These are phyloP conservation scores for Botryotinia convoluta DNA, from an alignment of 2,329 filamentous ascomycete species.

Conservation along the genomic window DNA sequence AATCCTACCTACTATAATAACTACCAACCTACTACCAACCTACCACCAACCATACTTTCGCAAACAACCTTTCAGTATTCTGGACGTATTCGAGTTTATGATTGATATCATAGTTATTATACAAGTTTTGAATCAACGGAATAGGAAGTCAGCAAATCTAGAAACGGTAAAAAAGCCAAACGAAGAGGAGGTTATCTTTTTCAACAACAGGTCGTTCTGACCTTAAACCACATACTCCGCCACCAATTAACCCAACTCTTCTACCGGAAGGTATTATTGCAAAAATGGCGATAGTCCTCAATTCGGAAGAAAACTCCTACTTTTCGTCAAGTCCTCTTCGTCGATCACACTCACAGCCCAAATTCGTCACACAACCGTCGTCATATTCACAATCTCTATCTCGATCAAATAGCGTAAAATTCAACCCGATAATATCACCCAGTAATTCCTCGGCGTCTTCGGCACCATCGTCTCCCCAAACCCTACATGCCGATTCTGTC, in stretches of 20 bases:
- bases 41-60: background rate
- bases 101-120: background rate
- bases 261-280: background rate
- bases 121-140: background rate
- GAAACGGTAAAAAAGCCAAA: constrained; percentile 1
- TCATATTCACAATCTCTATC: constrained; percentile 49
- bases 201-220: constrained; percentile 10
- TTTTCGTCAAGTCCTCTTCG: constrained; percentile 54
- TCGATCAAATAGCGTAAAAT: constrained; percentile 40
- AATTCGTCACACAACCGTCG: constrained; percentile 50
- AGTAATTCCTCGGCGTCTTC: constrained; percentile 46
- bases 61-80: background rate
- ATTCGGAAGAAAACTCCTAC: constrained; percentile 54
- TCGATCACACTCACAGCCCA: constrained; percentile 60
- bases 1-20: background rate
- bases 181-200: constrained; percentile 6
- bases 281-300: constrained; percentile 39
- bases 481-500: constrained; percentile 49
- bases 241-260: constrained; percentile 4
- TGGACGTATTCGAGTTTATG: constrained; percentile 8
- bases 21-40: background rate
- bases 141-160: background rate
- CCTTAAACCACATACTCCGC: constrained; percentile 14
- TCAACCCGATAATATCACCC: constrained; percentile 32
- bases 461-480: constrained; percentile 55